These are phyloP conservation scores for Angomonas ambiguus DNA, from an alignment of 208 protist species.

Conservation along the genomic window DNA sequence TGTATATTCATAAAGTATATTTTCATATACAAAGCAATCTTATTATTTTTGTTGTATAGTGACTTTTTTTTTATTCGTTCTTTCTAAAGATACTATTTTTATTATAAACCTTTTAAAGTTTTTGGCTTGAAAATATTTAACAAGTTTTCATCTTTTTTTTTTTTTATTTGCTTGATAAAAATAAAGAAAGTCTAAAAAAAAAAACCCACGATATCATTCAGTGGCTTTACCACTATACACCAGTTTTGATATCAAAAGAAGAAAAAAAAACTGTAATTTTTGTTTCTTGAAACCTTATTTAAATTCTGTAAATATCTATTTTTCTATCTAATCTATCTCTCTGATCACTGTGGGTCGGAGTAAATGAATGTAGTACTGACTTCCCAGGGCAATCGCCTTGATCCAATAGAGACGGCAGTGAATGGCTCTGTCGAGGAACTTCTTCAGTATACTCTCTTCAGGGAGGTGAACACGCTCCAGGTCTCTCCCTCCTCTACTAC, in stretches of 20 bases:
- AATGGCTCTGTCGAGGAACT: not conserved
- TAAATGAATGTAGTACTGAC: not conserved
- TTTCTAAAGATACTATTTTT: not conserved
- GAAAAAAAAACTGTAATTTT: not conserved
- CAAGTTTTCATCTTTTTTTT: slow-evolving; percentile 1
- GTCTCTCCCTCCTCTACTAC: not conserved
- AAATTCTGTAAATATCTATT: not conserved
- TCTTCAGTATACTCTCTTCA: not conserved
- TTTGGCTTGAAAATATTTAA: not conserved
- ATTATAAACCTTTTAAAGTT: slow-evolving; percentile 1
- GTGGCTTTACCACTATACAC: too few species aligned
- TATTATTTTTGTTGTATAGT: slow-evolving; percentile 12
- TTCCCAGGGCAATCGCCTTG: not conserved
- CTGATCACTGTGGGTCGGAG: not conserved
- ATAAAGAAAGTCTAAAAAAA: not conserved
- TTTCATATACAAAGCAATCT: too few species aligned
- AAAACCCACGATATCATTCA: not conserved
- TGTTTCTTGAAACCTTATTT: not conserved
- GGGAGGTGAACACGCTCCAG: too few species aligned
- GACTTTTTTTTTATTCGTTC: slow-evolving; percentile 9
- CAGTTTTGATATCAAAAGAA: not conserved
- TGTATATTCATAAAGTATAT: too few species aligned
- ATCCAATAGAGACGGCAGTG: not conserved
- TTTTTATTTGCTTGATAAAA: not conserved
- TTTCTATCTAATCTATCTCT: not conserved